Conservation (phyloP, 192 early-diverging fungal genomes). For the Chytriomyces sp. region DNA sequence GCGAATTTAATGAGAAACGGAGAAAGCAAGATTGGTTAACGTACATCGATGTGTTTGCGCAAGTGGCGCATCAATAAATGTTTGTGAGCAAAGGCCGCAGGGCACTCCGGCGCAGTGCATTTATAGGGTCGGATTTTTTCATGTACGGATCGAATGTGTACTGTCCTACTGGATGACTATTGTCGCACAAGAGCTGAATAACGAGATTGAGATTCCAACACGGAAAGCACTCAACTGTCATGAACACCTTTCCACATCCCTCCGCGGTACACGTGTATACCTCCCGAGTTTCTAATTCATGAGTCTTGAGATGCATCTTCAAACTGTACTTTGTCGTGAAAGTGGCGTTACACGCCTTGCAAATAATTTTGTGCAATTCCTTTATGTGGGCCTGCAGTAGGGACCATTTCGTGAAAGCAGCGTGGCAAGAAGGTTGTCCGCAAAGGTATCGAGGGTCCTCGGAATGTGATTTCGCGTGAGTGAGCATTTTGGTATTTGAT, state of each 20-base stretch:
- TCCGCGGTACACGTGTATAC: constrained; percentile 38
- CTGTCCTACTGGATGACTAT: not conserved
- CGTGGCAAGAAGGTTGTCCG: constrained; percentile 18
- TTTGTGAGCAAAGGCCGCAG: constrained; percentile 4
- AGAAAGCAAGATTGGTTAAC: not conserved
- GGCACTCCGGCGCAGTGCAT: constrained; percentile 12
- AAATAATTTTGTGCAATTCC: constrained; percentile 29
- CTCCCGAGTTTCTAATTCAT: constrained; percentile 36
- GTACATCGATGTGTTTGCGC: not conserved
- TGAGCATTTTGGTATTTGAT: constrained; percentile 43
- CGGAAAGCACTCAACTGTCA: constrained; percentile 31
- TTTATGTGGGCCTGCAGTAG: constrained; percentile 47
- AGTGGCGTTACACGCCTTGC: constrained; percentile 29
- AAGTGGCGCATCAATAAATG: constrained; percentile 2
- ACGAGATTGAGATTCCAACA: not conserved
- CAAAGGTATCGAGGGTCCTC: constrained; percentile 40
- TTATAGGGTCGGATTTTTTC: constrained; percentile 21
- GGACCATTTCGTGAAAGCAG: constrained; percentile 47
- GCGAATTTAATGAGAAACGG: not conserved
- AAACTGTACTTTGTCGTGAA: constrained; percentile 39
- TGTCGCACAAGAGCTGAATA: not conserved
- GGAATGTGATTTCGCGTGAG: not conserved
- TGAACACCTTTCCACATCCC: constrained; percentile 45
- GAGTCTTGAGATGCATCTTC: constrained; percentile 32
- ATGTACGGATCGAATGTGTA: constrained; percentile 43